Evolutionary conservation across 768 basidiomycete species (phyloP), one percentile per base, ranked within the genome.

Genomic region (Leccinum broughii): DNA sequence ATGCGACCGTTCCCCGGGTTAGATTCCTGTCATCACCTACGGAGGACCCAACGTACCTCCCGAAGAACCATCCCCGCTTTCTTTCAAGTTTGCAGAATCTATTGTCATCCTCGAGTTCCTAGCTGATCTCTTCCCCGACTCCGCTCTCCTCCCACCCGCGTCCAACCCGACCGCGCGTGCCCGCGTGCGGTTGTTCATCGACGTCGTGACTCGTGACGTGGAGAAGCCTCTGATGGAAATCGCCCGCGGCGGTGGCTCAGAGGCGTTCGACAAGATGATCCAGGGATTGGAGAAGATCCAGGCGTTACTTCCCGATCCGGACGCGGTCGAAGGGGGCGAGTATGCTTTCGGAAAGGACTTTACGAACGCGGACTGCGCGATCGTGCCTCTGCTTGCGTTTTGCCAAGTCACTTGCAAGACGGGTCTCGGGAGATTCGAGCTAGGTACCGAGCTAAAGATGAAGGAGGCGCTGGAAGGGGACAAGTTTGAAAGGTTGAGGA

Each of bases 301-400:
- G 8, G 3, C 8, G 0, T 30, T 66, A 10, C 62, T 66, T 44
- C 55, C 62, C 0, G 30, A 64, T 85, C 44, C 85, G 85, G 70
- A 66, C 8, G 7, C 24, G 54, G 8, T 80, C 2, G 80, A 82
- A 44, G 70, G 62, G 0, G 82, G 73, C 44, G 83, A 64, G 67
- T 69, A 59, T 13, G 68, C 68, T 2, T 51, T 76, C 13, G 77
- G 77, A 3, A 68, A 75, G 24, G 75, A 81, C 54, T 89, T 79
- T 70, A 84, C 80, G 32, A 81, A 81, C 58, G 87, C 86, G 4
- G 88, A 88, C 64, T 81, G 82, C 22, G 82, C 81, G 1, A 70
- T 85, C 32, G 75, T 78, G 5, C 86, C 88, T 4, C 81, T 85
- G 75, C 64, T 88, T 9, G 83, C 77, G 3, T 72, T 84, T 7